Conservation (phyloP, 2,329 filamentous ascomycete genomes). For the Penicillium janthinellum region DNA sequence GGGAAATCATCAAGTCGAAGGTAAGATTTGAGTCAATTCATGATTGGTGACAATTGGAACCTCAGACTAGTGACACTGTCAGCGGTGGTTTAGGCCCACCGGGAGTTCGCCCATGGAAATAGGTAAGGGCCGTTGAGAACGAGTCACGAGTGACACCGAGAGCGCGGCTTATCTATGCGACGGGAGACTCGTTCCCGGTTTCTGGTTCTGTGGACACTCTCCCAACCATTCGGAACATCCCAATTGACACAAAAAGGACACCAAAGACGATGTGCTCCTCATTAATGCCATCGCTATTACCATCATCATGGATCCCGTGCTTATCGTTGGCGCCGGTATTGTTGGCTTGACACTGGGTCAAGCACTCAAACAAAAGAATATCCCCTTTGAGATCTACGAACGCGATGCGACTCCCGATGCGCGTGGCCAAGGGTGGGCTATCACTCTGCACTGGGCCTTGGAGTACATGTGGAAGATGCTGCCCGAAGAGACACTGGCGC, state of each 20-base stretch:
- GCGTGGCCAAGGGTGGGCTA: constrained; percentile 32
- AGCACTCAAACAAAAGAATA: constrained; percentile 28
- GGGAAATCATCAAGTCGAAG: neutral
- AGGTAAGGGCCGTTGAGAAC: too few species aligned
- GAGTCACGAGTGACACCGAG: neutral
- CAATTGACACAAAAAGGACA: constrained; percentile 13
- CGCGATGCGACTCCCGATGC: constrained; percentile 29
- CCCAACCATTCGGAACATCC: neutral
- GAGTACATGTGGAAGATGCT: constrained; percentile 27
- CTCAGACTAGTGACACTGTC: neutral
- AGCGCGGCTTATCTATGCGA: constrained; percentile 29
- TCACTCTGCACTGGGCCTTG: constrained; percentile 31
- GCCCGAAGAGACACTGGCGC: constrained; percentile 16
- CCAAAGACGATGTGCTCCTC: neutral
- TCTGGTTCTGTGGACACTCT: neutral
- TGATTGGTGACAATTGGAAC: too few species aligned
- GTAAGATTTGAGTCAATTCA: neutral
- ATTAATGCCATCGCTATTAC: neutral
- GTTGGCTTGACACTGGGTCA: constrained; percentile 30
- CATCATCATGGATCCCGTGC: constrained; percentile 24
- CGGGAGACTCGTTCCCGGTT: constrained; percentile 8
- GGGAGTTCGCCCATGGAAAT: neutral
- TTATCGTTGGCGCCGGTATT: constrained; percentile 32
- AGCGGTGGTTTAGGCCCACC: neutral
- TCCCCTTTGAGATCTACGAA: constrained; percentile 36